Base-by-base conservation (phyloP, 2,329 filamentous ascomycete genomes). In the Trichoderma sp. region DNA sequence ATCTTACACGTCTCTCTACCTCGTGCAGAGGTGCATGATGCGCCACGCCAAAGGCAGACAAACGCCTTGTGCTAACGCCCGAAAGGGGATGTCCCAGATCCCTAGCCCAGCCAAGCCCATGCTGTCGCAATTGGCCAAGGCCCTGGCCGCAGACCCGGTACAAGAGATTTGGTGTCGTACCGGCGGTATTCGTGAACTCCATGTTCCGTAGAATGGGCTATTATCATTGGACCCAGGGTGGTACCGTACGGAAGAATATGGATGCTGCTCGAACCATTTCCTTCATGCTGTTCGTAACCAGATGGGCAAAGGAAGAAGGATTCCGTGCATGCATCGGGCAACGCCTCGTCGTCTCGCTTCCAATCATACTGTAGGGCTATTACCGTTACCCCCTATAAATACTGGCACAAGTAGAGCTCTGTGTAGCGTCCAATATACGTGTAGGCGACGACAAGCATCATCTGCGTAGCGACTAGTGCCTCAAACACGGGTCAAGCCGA, bases 21-120 rank as follows among this genome's bases (percentile, higher is more conserved):
- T 49, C n/a, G 34, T 26, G n/a, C n/a, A 24, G 18, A 28, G 32
- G 28, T 39, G 52, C 60, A 69, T 63, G 67, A 63, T 60, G 52
- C 67, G 30, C 67, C 60, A 69, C 59, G 24, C 67, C 59, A 65
- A 69, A 69, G 67, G 13, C 39, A 65, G 58, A 59, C 63, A 66
- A 66, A 59, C 24, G 34, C 56, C n/a, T 34, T 43, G 21, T 65
- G 60, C 67, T 69, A 65, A 43, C 54, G 67, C 67, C 43, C 24
- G 52, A 59, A 69, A 58, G 24, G 59, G 51, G 60, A 69, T 59
- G 60, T 43, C 13, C 67, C 59, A 59, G 51, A 59, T 66, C 28
- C 54, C 39, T 46, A 51, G 34, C 52, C 51, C 34, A 65, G 61
- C 61, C 30, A 49, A 39, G 34, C 63, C 18, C 18, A 54, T 30